phyloP scores from a whole-genome alignment of 345 rosid genomes.

The Schrenkiella parvula region DNA sequence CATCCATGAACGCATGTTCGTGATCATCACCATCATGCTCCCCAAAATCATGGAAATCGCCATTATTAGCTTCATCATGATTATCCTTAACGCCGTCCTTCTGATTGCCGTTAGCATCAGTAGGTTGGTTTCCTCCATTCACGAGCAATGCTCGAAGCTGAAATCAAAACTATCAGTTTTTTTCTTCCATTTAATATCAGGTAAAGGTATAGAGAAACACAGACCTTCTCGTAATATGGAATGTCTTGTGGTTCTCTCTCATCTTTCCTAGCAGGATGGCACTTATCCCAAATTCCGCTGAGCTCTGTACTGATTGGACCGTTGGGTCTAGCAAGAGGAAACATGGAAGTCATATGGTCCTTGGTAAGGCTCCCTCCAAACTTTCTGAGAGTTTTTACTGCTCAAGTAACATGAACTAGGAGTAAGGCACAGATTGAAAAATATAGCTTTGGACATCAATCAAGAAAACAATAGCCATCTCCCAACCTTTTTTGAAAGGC shows the following conservation, averaged over 20 bases:
- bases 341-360: conserved; percentile 40
- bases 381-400: conserved; percentile 69
- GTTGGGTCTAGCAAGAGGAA: conserved; percentile 72
- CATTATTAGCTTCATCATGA: conserved; percentile 42
- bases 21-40: conserved; percentile 46
- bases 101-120: conserved; percentile 35
- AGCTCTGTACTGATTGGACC: conserved; percentile 81
- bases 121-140: conserved; percentile 41
- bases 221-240: conserved; percentile 76
- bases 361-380: conserved; percentile 33
- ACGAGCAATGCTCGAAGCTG: conserved; percentile 75
- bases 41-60: conserved; percentile 50
- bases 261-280: conserved; percentile 17
- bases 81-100: conserved; percentile 39
- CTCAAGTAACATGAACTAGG: conserved; percentile 7
- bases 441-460: background rate
- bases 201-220: background rate
- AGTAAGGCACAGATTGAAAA: conserved; percentile 15
- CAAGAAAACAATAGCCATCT: conserved; percentile 5
- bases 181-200: background rate
- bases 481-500: conserved; percentile 76
- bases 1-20: conserved; percentile 52
- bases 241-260: conserved; percentile 39
- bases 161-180: conserved; percentile 27
- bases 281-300: conserved; percentile 57